Percentiles rank a stretch among this genome's conserved stretches.
Evolutionary conservation across 345 rosid genomes (phyloP).

Genomic region (Murraya paniculata): DNA sequence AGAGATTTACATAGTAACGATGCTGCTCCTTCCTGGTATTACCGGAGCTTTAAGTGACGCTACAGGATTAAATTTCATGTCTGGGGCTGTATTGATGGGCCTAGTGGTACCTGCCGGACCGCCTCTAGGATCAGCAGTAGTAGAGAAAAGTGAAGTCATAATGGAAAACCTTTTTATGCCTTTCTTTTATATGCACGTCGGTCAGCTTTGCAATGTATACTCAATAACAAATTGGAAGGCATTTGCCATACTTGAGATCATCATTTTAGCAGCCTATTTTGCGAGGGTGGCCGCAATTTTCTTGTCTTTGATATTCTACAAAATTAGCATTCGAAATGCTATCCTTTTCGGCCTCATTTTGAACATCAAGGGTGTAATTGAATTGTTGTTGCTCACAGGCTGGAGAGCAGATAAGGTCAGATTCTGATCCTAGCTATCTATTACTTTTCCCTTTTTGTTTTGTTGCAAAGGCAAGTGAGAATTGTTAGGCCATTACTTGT

Average conservation of each 20-base stretch:
- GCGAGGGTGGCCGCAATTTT: constrained; percentile 12
- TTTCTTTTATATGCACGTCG: constrained; percentile 16
- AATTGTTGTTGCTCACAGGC: not conserved
- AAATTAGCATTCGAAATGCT: constrained; percentile 12
- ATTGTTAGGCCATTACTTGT: not conserved
- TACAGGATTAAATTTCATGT: not conserved
- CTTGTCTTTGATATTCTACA: not conserved
- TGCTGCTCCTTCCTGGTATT: constrained; percentile 5
- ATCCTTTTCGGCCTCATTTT: constrained; percentile 23
- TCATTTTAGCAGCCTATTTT: not conserved
- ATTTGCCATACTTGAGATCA: not conserved
- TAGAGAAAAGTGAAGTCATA: constrained; percentile 24
- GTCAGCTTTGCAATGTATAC: constrained; percentile 1
- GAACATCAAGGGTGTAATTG: constrained; percentile 24
- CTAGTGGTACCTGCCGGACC: constrained; percentile 29
- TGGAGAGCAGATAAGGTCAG: not conserved
- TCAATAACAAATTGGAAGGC: not conserved
- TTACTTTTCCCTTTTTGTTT: too few species aligned
- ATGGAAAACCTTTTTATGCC: constrained; percentile 28
- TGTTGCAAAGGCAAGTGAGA: too few species aligned
- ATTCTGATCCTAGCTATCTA: too few species aligned
- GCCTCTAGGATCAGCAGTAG: constrained; percentile 27
- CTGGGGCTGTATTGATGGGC: constrained; percentile 23
- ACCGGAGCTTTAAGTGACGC: constrained; percentile 9
- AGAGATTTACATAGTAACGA: not conserved